Evolutionary conservation across 108 stramenopile species (phyloP), one percentile per base, ranked within the genome.

Genomic region (Discostella pseudostelligera): DNA sequence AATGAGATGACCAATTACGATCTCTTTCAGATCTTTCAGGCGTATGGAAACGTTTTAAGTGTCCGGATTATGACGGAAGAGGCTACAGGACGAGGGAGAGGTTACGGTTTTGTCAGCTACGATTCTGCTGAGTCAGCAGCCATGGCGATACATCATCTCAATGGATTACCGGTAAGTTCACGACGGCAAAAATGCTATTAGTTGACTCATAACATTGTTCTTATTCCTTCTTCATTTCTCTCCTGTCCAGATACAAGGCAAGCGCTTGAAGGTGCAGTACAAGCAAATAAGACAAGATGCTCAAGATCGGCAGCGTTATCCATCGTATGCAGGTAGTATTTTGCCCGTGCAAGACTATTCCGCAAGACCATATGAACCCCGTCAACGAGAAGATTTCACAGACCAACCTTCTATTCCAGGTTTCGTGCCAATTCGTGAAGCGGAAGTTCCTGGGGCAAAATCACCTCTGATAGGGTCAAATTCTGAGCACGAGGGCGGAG

Each of bases 21-120:
- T 55, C 90, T 98, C 83, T 95, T 87, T 62, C 59, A 90, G 8
- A 66, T 97, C 59, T 99, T 99, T 72, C 75, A 67, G 39, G 77
- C 78, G 42, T 96, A 92, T 67, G 98, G 98, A 24, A 90, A 88
- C 57, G 69, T 99, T 32, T 61, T 98, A 61, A 94, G 92, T 72
- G 97, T 95, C 2, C 83, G 96, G 37, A 97, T 98, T 60, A 98
- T 97, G 96, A 93, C 96, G 26, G 97, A 98, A 69, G 92, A 86
- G 63, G 87, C 84, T 32, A 97, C 96, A 4, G 96, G 96, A 37
- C 75, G 95, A 59, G 92, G 93, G 67, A 83, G 93, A 35, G 97
- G 97, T 42, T 99, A 96, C 80, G 98, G 98, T 26, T 99, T 99
- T 69, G 97, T 99, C 48, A 92, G 89, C 39, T 99, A 91, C 69